Evolutionary conservation across 1,284 basidiomycete genomes (phyloP).

Genomic region (Phellopilus nigrolimitatus): DNA sequence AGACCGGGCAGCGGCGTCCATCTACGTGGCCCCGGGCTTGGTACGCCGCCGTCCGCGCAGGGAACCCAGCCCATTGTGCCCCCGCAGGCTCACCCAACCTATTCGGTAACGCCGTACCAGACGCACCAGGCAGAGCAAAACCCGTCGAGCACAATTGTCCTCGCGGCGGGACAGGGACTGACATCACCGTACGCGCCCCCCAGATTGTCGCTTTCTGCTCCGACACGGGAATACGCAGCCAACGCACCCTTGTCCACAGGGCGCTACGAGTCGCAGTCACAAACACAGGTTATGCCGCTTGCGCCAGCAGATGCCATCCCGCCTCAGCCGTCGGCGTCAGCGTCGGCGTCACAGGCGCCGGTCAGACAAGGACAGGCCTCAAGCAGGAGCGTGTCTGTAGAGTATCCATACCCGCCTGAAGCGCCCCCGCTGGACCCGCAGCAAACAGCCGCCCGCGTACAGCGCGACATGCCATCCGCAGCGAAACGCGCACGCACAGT

Average conservation of each 20-base stretch:
- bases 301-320: too few species aligned
- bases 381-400: not conserved
- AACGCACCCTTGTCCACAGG: too few species aligned
- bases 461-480: not conserved
- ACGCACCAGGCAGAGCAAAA: too few species aligned
- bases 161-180: too few species aligned
- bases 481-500: slow-evolving; percentile 3
- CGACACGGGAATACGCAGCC: not conserved
- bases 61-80: too few species aligned
- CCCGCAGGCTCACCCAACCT: too few species aligned
- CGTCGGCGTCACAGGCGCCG: not conserved
- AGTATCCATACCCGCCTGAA: slow-evolving; percentile 1
- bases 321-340: not conserved
- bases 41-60: not conserved
- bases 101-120: too few species aligned
- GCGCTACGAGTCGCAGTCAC: too few species aligned
- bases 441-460: not conserved
- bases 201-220: not conserved
- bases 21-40: not conserved
- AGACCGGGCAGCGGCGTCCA: not conserved
- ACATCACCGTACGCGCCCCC: too few species aligned
- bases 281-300: too few species aligned
- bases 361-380: not conserved
- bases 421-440: not conserved
- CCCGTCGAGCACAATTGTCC: too few species aligned